Percentiles rank a stretch among this genome's conserved stretches.
Conservation (phyloP, 2,329 filamentous ascomycete genomes). For the Fusarium guadeloupense region DNA sequence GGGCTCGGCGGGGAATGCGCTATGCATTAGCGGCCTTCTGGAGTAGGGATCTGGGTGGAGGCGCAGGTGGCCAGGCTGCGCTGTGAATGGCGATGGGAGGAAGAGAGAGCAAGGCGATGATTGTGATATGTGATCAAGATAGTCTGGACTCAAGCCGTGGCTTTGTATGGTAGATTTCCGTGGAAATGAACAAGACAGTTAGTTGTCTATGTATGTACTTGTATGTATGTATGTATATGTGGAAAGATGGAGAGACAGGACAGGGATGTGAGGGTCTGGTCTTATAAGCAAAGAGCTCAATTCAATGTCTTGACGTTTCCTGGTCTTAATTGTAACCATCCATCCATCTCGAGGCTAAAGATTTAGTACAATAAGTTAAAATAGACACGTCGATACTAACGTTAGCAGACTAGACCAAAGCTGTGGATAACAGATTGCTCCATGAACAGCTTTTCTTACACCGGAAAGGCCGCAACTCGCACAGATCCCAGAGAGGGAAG, state of each 20-base stretch:
- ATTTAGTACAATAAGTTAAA: constrained; percentile 24
- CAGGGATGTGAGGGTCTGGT: constrained; percentile 2
- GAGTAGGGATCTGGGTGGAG: constrained; percentile 26
- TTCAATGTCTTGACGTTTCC: no score
- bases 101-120: constrained; percentile 1
- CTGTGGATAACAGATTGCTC: constrained; percentile 15
- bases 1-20: constrained; percentile 30
- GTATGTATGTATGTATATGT: not conserved
- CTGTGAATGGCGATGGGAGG: constrained; percentile 2
- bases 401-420: constrained; percentile 5
- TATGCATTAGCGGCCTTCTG: constrained; percentile 38
- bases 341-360: constrained; percentile 12
- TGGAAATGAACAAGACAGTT: not conserved
- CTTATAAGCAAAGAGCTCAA: constrained; percentile 17
- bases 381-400: constrained; percentile 29
- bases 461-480: constrained; percentile 19
- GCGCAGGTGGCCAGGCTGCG: constrained; percentile 10
- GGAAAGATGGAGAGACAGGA: constrained; percentile 5
- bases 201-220: not conserved
- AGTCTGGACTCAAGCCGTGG: constrained; percentile 35
- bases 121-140: constrained; percentile 14
- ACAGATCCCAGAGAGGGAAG: constrained; percentile 6
- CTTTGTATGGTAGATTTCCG: constrained; percentile 7
- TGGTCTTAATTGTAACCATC: constrained; percentile 21
- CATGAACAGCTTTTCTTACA: not conserved